These are phyloP conservation scores for Alloascoidea hylecoeti DNA, from an alignment of 805 yeast species.

Conservation along the genomic window DNA sequence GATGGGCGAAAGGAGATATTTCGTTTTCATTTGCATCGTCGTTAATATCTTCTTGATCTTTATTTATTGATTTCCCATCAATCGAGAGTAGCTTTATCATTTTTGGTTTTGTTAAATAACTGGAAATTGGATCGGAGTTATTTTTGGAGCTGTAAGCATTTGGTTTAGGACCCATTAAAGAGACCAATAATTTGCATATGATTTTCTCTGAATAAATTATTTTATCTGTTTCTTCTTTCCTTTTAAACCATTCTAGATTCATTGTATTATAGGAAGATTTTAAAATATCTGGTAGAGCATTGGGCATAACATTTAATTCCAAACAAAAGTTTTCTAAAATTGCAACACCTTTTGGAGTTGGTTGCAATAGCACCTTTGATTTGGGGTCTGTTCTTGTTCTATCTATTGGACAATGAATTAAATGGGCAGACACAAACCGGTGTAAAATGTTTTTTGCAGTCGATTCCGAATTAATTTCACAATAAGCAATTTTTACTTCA, in stretches of 20 bases:
- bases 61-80: no score
- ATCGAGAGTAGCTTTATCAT: neutral
- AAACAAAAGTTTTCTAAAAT: constrained; percentile 46
- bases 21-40: neutral
- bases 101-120: neutral
- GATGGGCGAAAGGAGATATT: constrained; percentile 48
- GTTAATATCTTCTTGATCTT: no score
- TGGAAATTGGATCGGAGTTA: constrained; percentile 26
- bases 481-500: constrained; percentile 38
- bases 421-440: constrained; percentile 10
- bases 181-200: constrained; percentile 46
- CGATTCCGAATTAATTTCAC: no score
- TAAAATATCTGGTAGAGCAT: constrained; percentile 29
- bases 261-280: constrained; percentile 52
- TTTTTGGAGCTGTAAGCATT: constrained; percentile 55
- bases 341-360: constrained; percentile 85
- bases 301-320: constrained; percentile 33
- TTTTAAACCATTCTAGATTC: constrained; percentile 54
- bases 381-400: constrained; percentile 42
- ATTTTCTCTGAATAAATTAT: constrained; percentile 50
- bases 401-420: constrained; percentile 65
- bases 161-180: constrained; percentile 50
- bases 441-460: constrained; percentile 3
- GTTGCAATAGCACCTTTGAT: constrained; percentile 40
- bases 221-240: constrained; percentile 42